Conservation (phyloP, 176 grass and related monocot genomes). For the Tillandsia leiboldiana region DNA sequence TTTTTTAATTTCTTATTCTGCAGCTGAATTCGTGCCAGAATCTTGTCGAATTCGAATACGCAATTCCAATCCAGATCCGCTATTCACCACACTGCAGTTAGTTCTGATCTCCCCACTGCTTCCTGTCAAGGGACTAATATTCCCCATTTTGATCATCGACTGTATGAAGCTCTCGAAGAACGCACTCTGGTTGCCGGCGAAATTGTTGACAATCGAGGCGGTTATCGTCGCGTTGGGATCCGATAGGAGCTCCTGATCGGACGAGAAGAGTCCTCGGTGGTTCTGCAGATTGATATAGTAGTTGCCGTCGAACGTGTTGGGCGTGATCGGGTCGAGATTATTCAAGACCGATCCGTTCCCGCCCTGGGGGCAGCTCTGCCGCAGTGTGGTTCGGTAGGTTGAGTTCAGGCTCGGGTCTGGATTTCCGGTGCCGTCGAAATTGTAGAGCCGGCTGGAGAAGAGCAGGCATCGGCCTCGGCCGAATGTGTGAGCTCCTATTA, state of each 20-base stretch:
- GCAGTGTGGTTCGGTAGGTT: constrained; percentile 15
- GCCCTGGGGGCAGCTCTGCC: constrained; percentile 16
- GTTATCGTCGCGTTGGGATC: constrained; percentile 38
- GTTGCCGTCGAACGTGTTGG: constrained; percentile 62
- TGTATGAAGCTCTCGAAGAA: constrained; percentile 59
- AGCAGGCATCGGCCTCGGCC: not conserved
- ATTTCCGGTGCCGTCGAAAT: not conserved
- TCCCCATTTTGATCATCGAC: constrained; percentile 85
- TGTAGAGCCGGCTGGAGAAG: constrained; percentile 4
- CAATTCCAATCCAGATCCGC: too few species aligned
- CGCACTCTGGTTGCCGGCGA: constrained; percentile 26
- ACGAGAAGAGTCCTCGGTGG: constrained; percentile 63
- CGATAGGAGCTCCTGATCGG: constrained; percentile 61
- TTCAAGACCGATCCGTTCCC: constrained; percentile 52
- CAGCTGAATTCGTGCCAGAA: too few species aligned
- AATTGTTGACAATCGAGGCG: constrained; percentile 35
- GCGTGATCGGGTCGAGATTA: constrained; percentile 35
- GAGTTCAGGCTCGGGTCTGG: not conserved
- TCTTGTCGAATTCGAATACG: too few species aligned
- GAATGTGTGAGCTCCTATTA: not conserved
- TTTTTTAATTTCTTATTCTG: too few species aligned
- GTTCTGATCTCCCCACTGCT: constrained; percentile 44
- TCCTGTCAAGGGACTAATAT: constrained; percentile 48
- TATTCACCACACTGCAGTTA: constrained; percentile 60
- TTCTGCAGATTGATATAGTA: constrained; percentile 63